Conservation (phyloP, 345 rosid species). For the Hevea brasiliensis region DNA sequence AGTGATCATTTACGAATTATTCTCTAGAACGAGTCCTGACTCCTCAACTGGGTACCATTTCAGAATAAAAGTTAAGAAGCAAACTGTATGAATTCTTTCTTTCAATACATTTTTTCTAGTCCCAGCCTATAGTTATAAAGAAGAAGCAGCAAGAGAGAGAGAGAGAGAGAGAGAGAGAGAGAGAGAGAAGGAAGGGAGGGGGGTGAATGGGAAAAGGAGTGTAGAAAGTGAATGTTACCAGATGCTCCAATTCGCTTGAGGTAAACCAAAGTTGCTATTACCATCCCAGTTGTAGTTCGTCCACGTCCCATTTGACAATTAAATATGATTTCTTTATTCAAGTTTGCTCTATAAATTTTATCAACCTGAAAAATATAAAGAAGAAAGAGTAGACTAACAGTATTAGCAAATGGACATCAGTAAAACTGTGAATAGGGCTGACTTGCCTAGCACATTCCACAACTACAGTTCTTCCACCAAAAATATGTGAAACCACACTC, state of each 20-base stretch:
- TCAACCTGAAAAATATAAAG: constrained; percentile 56
- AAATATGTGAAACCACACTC: not conserved
- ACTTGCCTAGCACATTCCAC: not conserved
- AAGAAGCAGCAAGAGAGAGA: no score
- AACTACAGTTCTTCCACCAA: not conserved
- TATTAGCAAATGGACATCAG: not conserved
- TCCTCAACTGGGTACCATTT: not conserved
- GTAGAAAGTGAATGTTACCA: constrained; percentile 69
- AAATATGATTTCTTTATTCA: constrained; percentile 71
- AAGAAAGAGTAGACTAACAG: constrained; percentile 14
- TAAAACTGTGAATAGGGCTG: not conserved
- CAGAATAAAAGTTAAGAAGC: no score
- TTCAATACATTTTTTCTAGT: no score
- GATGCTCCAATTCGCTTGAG: constrained; percentile 86
- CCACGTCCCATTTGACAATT: constrained; percentile 99
- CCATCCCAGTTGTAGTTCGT: constrained; percentile 99
- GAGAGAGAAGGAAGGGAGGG: no score
- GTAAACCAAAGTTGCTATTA: constrained; percentile 87
- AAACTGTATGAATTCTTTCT: no score
- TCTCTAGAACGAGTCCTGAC: not conserved
- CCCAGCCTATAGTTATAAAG: no score
- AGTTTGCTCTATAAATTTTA: constrained; percentile 75
- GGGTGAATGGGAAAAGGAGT: no score
- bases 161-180: no score
- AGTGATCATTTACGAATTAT: not conserved